Conservation (phyloP, 805 yeast genomes). For the Yamadazyma olivae region DNA sequence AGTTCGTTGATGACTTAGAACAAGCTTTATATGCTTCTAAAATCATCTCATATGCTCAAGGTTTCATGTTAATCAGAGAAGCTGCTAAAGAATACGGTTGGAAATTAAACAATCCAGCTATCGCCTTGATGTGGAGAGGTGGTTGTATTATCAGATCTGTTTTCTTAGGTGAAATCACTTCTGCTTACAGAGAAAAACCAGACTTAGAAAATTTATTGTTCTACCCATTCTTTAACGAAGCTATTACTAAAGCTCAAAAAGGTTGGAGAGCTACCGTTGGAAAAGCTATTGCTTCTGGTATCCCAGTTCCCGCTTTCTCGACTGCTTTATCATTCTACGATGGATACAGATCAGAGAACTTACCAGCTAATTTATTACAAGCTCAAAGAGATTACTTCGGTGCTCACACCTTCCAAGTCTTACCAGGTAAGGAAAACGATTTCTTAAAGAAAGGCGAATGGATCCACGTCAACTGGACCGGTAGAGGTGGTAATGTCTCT, state of each 20-base stretch:
- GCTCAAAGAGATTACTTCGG: slow-evolving; percentile 99
- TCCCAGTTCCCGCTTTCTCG: slow-evolving; percentile 97
- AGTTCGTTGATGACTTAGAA: slow-evolving; percentile 89
- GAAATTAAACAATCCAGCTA: slow-evolving; percentile 97
- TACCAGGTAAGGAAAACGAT: slow-evolving; percentile 80
- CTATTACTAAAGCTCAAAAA: slow-evolving; percentile 87
- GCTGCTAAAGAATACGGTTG: slow-evolving; percentile 96
- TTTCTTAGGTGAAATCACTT: slow-evolving; percentile 93
- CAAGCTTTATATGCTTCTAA: slow-evolving; percentile 98
- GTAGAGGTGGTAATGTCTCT: slow-evolving; percentile 96
- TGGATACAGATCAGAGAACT: slow-evolving; percentile 93
- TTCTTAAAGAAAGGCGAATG: slow-evolving; percentile 73
- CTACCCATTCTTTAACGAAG: slow-evolving; percentile 91
- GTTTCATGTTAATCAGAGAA: slow-evolving; percentile 98
- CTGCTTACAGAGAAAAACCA: slow-evolving; percentile 93
- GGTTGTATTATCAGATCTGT: slow-evolving; percentile 99
- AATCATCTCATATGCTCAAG: slow-evolving; percentile 98
- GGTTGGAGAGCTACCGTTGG: slow-evolving; percentile 93
- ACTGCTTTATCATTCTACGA: slow-evolving; percentile 98
- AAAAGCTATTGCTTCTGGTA: slow-evolving; percentile 77
- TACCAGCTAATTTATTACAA: slow-evolving; percentile 97
- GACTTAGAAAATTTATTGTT: slow-evolving; percentile 92
- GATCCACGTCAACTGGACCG: slow-evolving; percentile 99
- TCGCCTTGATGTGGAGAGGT: slow-evolving; percentile 99
- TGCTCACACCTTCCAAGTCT: slow-evolving; percentile 97